Percentiles rank a stretch among this genome's conserved stretches.
These are phyloP conservation scores for Amanita inopinata DNA, from an alignment of 768 basidiomycete genomes.

Conservation along the genomic window DNA sequence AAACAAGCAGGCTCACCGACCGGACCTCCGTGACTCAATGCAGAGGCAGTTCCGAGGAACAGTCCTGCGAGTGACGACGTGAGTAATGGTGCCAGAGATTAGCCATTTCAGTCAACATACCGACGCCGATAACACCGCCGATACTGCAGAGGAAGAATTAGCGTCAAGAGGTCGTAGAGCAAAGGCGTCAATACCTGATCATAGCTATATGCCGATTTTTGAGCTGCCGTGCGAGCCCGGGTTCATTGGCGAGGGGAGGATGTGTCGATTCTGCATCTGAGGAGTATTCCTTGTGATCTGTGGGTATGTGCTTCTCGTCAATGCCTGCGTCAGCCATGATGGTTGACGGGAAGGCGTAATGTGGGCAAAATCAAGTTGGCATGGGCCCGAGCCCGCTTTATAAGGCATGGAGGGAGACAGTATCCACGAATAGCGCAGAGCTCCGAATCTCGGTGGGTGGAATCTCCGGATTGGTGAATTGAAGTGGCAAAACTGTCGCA, in stretches of 20 bases:
- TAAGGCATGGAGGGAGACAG: too few species aligned
- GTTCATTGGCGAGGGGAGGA: slow-evolving; percentile 5
- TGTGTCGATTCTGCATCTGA: slow-evolving; percentile 17
- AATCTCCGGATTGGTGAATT: too few species aligned
- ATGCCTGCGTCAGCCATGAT: slow-evolving; percentile 4
- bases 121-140: slow-evolving; percentile 51
- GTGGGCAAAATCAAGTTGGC: too few species aligned
- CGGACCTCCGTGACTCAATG: slow-evolving; percentile 52
- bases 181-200: slow-evolving; percentile 43
- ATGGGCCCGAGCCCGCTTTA: too few species aligned
- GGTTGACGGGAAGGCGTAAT: background rate
- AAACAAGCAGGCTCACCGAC: slow-evolving; percentile 31
- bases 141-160: slow-evolving; percentile 29
- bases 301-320: slow-evolving; percentile 18
- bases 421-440: too few species aligned
- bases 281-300: slow-evolving; percentile 27
- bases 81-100: background rate
- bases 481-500: too few species aligned
- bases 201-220: slow-evolving; percentile 77
- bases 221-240: slow-evolving; percentile 45
- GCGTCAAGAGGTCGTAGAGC: background rate
- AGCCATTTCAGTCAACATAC: slow-evolving; percentile 23
- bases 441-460: too few species aligned
- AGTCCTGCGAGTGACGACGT: slow-evolving; percentile 31
- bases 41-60: slow-evolving; percentile 54